phyloP scores from a whole-genome alignment of 345 rosid species.

The Microcos paniculata region DNA sequence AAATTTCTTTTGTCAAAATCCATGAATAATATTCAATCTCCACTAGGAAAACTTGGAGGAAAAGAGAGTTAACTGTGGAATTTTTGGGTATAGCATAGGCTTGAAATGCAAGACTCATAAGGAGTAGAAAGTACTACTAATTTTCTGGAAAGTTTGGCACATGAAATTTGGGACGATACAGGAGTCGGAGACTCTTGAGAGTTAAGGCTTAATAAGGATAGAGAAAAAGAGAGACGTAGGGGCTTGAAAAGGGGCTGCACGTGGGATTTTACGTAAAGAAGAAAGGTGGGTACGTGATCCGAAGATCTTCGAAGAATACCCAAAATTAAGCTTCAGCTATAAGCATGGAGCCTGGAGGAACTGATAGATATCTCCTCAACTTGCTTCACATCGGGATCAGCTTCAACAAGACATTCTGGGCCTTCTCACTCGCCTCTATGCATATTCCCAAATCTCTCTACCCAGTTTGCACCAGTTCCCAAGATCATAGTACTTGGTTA shows the following conservation, averaged over 20 bases:
- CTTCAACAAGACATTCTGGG: conserved; percentile 39
- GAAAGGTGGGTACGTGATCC: conserved; percentile 34
- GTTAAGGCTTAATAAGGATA: conserved; percentile 10
- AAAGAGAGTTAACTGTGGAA: not conserved
- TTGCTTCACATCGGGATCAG: conserved; percentile 36
- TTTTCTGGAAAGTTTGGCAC: conserved; percentile 7
- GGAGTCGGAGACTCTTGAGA: conserved; percentile 10
- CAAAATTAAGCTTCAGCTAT: conserved; percentile 19
- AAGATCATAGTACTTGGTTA: not conserved
- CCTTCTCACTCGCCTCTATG: not conserved
- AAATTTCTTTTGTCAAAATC: conserved; percentile 10
- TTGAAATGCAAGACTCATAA: conserved; percentile 19
- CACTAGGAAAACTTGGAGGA: conserved; percentile 19
- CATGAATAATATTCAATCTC: conserved; percentile 4
- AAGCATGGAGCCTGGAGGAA: conserved; percentile 9
- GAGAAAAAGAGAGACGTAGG: conserved; percentile 2
- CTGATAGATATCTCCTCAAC: conserved; percentile 4
- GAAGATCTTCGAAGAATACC: conserved; percentile 4
- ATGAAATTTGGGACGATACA: conserved; percentile 6
- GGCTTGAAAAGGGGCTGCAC: conserved; percentile 20
- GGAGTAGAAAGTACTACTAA: conserved; percentile 14
- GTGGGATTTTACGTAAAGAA: conserved; percentile 34
- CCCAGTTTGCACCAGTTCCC: not conserved
- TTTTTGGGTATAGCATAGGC: not conserved
- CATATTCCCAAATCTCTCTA: not conserved